Base-by-base conservation (phyloP, 345 rosid species). In the Acer campestre region DNA sequence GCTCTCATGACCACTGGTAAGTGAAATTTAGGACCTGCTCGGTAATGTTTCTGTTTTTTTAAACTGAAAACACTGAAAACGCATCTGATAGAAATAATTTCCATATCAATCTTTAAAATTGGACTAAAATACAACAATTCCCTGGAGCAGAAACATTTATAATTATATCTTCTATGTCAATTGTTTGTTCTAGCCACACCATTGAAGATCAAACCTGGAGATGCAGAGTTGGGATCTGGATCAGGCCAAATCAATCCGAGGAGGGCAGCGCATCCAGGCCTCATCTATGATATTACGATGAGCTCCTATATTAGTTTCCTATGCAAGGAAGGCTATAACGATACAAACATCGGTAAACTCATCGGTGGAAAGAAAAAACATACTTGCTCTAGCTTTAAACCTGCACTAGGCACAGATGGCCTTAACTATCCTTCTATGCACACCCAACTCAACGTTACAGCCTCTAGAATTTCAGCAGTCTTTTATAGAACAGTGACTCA, bases 1-100 rank as follows among this genome's bases (percentile, higher is more conserved):
- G 96, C 97, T 53, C 77, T 95, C 56, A 95, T 93, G 99, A 95
- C 99, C 22, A 93, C 98, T 2, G 97, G 98, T 91, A 76, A 56
- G 38, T 35, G 38, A 35, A 35, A 4, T 35, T 35, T 35, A 35
- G 6, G 38, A 1, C 1, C 38, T 4, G 38, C 5, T 4, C 6
- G 6, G 38, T 35, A 35, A 35, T 4, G 38, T 35, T 35, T 35
- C 38, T 35, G 38, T 35, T 35, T 35, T 35, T 35, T 35, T 4
- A 35, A 4, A 35, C 38, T 4, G 38, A 35, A 35, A 35, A 35
- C 38, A 5, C 5, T 35, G 6, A 4, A 35, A 35, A 35, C 0
- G 6, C 6, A 0, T 35, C 38, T 4, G 6, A 0, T 35, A 35
- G 6, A 0, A 35, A 35, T 35, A 35, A 4, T 35, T 35, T 35